Evolutionary conservation across 2,329 filamentous ascomycete species (phyloP).

Genomic region (Fusarium sacchari): DNA sequence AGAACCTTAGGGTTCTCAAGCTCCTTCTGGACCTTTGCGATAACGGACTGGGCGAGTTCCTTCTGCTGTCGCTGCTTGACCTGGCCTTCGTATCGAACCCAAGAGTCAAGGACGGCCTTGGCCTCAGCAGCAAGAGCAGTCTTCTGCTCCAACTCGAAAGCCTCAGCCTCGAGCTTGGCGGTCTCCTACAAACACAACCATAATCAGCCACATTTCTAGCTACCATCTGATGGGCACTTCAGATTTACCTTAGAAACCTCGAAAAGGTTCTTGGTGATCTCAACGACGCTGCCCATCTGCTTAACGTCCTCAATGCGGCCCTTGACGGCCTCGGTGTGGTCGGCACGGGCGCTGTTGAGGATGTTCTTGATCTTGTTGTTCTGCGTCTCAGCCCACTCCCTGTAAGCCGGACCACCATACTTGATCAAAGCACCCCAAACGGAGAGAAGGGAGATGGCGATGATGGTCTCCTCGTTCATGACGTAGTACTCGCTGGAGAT

Average conservation of each 20-base stretch:
- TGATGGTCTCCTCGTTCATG: conserved; percentile 98
- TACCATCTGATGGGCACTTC: conserved; percentile 13
- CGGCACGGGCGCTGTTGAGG: conserved; percentile 90
- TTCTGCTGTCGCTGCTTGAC: conserved; percentile 99
- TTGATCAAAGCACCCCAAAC: conserved; percentile 94
- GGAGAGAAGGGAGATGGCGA: conserved; percentile 89
- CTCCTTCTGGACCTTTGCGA: conserved; percentile 98
- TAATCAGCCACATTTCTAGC: conserved; percentile 34
- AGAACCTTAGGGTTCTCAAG: conserved; percentile 97
- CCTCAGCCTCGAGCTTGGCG: conserved; percentile 92
- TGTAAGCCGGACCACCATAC: conserved; percentile 92
- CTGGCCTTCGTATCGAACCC: conserved; percentile 98
- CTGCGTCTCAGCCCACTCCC: conserved; percentile 89
- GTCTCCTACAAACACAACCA: conserved; percentile 76
- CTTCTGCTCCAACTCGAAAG: conserved; percentile 96
- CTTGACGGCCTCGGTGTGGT: conserved; percentile 97
- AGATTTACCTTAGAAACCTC: conserved; percentile 91
- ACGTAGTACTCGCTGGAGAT: conserved; percentile 99
- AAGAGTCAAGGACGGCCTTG: conserved; percentile 95
- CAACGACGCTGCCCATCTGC: conserved; percentile 93
- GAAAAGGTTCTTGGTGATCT: conserved; percentile 96
- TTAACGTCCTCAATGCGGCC: conserved; percentile 91
- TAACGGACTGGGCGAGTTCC: conserved; percentile 92
- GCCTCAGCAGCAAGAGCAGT: conserved; percentile 92
- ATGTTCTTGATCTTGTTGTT: conserved; percentile 93